A percentile compares a stretch with the other conserved stretches of the same genome.
phyloP scores from a whole-genome alignment of 768 basidiomycete genomes.

The Phanerochaete sordida region DNA sequence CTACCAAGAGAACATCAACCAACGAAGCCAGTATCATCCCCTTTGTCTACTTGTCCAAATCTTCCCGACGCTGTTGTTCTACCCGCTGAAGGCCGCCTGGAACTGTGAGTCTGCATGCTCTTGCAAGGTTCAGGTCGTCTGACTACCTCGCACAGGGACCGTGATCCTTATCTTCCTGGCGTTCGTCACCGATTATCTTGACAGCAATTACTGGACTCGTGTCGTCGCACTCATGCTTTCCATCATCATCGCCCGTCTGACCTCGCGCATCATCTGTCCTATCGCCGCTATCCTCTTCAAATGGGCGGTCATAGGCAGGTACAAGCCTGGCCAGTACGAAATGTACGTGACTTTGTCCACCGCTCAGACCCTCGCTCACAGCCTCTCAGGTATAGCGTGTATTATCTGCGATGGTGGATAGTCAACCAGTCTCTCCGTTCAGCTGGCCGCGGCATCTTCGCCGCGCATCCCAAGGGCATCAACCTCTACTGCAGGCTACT shows the following conservation, averaged over 20 bases:
- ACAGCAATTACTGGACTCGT: conserved; percentile 31
- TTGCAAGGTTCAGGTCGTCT: not conserved
- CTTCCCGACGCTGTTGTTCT: conserved; percentile 40
- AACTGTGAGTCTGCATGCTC: conserved; percentile 26
- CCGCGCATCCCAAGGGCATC: conserved; percentile 33
- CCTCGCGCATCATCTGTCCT: conserved; percentile 34
- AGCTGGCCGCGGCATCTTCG: conserved; percentile 41
- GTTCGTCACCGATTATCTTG: conserved; percentile 27
- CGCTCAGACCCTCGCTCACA: no score
- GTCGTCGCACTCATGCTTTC: conserved; percentile 32
- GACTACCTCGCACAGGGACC: conserved; percentile 19
- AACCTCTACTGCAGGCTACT: conserved; percentile 43
- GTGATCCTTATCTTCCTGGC: conserved; percentile 37
- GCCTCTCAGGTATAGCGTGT: conserved; percentile 25
- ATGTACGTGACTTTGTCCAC: conserved; percentile 22
- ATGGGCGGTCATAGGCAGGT: conserved; percentile 43
- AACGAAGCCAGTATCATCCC: conserved; percentile 26
- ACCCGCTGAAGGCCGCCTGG: conserved; percentile 40
- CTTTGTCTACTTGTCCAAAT: conserved; percentile 38
- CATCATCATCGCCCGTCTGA: conserved; percentile 32
- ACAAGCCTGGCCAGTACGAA: conserved; percentile 24
- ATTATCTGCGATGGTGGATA: conserved; percentile 44
- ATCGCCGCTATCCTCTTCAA: conserved; percentile 40
- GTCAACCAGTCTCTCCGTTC: conserved; percentile 37
- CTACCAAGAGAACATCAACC: not conserved